Percentiles rank a stretch among this genome's conserved stretches.
Conservation (phyloP, 169 alveolate species). For the Cardiosporidium cionae region DNA sequence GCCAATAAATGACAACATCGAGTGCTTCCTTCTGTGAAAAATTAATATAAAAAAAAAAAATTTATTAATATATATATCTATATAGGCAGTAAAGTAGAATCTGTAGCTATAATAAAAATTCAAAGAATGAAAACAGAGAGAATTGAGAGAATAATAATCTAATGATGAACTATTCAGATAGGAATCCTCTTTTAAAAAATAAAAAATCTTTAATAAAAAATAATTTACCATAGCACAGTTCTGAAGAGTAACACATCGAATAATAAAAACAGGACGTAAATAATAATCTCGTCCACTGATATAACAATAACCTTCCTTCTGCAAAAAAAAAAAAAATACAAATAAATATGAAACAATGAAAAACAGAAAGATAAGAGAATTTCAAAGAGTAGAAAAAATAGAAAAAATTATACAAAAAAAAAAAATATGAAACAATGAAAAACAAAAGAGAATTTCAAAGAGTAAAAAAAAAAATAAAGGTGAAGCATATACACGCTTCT, state of each 20-base stretch:
- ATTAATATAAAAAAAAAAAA: no score
- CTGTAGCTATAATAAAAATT: no score
- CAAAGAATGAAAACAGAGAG: no score
- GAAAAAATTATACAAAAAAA: neutral
- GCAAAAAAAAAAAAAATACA: neutral
- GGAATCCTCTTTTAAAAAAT: no score
- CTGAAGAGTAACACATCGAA: conserved; percentile 31
- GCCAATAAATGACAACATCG: conserved; percentile 29
- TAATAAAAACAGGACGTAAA: conserved; percentile 43
- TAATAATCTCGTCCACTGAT: conserved; percentile 49
- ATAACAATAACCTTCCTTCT: conserved; percentile 43
- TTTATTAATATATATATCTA: no score
- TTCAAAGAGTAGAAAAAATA: neutral
- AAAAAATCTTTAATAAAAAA: no score
- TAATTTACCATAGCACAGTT: conserved; percentile 21
- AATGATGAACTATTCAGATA: no score
- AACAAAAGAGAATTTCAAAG: neutral
- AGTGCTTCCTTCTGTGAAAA: conserved; percentile 28
- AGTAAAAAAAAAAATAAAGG: no score
- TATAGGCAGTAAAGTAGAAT: no score
- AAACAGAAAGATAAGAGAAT: neutral
- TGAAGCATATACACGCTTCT: no score
- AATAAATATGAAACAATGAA: neutral
- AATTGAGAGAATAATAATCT: no score
- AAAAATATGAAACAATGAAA: neutral